Base-by-base conservation (phyloP, 257 asterid species). In the Lycium barbarum region DNA sequence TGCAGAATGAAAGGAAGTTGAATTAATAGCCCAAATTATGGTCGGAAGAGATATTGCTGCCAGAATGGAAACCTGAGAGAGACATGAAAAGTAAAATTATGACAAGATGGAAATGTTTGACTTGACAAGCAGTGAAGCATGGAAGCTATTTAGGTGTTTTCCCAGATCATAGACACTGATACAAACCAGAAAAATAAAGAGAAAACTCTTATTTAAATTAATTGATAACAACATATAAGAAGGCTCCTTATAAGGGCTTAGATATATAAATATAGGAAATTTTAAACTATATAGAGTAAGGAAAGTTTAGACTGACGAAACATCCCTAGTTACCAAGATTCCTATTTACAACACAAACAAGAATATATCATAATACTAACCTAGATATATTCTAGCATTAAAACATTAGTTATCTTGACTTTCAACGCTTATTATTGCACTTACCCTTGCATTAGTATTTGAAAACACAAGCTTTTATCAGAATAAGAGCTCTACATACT, bases 231-330 rank as follows among this genome's bases (percentile, higher is more conserved):
- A 40, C 18, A 18, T 10, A 72, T 72, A n/a, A 72, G 36, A 72
- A n/a, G 80, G 80, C 6, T 45, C 53, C 38, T 72, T n/a, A 72
- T n/a, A 72, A 47, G 51, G 55, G 57, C 59, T 47, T 47, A 20
- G 47, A 18, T 45, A 59, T 20, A 73, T 22, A 15, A 73, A 20
- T 45, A 73, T 73, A 73, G 10, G n/a, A 47, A 73, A 47, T 11
- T 73, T 20, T 53, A 73, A 40, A 73, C 59, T 45, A 73, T 20
- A 73, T 47, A 45, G 38, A 73, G 59, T 38, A 73, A 73, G 57
- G 80, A 47, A 71, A 73, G n/a, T 45, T 73, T 73, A 73, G 59
- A 73, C 80, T 73, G 11, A 45, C 47, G 80, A 73, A 73, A 47
- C 59, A 45, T 73, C n/a, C 40, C 80, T 73, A 73, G 47, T 47